Evolutionary conservation across 2,329 filamentous ascomycete genomes (phyloP).

Genomic region (Dactylonectria estremocensis): DNA sequence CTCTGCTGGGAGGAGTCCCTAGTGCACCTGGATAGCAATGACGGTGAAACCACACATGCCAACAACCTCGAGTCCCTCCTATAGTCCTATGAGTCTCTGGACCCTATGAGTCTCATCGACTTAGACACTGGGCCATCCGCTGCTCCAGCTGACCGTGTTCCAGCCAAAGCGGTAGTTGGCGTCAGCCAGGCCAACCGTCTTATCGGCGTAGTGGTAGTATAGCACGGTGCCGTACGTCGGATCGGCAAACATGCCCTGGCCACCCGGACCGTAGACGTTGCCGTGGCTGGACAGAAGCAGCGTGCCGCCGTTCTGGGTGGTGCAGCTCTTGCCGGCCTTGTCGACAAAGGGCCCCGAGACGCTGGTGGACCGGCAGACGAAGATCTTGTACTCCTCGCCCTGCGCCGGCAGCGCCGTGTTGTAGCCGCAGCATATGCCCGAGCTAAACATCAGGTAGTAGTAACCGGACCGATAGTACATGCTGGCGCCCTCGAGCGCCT

Average conservation of each 20-base stretch:
- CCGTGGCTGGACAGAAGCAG: constrained; percentile 32
- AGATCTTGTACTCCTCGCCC: constrained; percentile 77
- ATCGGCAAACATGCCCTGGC: constrained; percentile 31
- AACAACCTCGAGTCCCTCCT: not conserved
- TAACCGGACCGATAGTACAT: constrained; percentile 69
- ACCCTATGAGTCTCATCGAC: not conserved
- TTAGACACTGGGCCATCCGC: constrained; percentile 61
- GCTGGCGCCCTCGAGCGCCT: constrained; percentile 71
- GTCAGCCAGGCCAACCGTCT: constrained; percentile 66
- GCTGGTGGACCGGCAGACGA: constrained; percentile 71
- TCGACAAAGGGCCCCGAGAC: constrained; percentile 72
- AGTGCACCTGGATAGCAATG: not conserved
- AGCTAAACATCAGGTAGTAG: constrained; percentile 77
- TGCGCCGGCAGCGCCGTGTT: constrained; percentile 64
- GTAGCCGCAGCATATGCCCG: constrained; percentile 75
- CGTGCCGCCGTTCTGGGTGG: constrained; percentile 58
- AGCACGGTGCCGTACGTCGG: constrained; percentile 65
- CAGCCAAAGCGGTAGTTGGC: constrained; percentile 62
- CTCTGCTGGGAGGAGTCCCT: not conserved
- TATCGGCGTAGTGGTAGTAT: constrained; percentile 76
- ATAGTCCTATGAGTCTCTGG: too few species aligned
- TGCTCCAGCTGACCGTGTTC: constrained; percentile 60
- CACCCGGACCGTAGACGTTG: constrained; percentile 32
- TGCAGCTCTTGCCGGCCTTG: constrained; percentile 66
- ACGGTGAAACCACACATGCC: constrained; percentile 10